These are phyloP conservation scores for Gynandropsis gynandra DNA, from an alignment of 345 rosid genomes.

Conservation along the genomic window DNA sequence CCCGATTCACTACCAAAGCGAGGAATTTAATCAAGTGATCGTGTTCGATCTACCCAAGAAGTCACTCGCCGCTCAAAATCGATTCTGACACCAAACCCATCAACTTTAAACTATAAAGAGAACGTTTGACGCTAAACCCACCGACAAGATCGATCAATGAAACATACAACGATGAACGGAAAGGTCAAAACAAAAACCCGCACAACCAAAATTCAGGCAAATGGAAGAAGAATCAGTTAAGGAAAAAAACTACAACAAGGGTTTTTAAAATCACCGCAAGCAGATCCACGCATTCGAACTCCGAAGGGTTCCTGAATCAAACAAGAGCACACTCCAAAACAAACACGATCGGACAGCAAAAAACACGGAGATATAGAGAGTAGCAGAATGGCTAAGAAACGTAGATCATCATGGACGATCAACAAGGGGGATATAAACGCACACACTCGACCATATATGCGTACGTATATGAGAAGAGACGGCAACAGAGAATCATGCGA, in stretches of 20 bases:
- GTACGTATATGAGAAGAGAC: neutral
- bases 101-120: slow-evolving; percentile 1
- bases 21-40: slow-evolving; percentile 13
- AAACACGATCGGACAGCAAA: slow-evolving; percentile 20
- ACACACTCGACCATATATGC: slow-evolving; percentile 13
- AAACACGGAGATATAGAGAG: slow-evolving; percentile 6
- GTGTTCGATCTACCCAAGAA: slow-evolving; percentile 16
- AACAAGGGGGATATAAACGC: slow-evolving; percentile 10
- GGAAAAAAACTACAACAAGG: slow-evolving; percentile 11
- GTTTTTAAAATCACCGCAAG: slow-evolving; percentile 27
- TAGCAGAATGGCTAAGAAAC: slow-evolving; percentile 14
- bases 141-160: slow-evolving; percentile 16
- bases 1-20: neutral
- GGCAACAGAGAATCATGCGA: neutral
- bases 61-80: slow-evolving; percentile 6
- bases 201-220: slow-evolving; percentile 17
- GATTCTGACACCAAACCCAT: slow-evolving; percentile 16
- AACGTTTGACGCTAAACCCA: neutral
- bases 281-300: slow-evolving; percentile 31
- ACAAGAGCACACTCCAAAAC: slow-evolving; percentile 14
- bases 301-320: slow-evolving; percentile 2
- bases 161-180: neutral
- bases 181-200: slow-evolving; percentile 7
- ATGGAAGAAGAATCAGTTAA: neutral
- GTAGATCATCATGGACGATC: neutral